Conservation (phyloP, 2,329 filamentous ascomycete genomes). For the Tolypocladium inflatum region DNA sequence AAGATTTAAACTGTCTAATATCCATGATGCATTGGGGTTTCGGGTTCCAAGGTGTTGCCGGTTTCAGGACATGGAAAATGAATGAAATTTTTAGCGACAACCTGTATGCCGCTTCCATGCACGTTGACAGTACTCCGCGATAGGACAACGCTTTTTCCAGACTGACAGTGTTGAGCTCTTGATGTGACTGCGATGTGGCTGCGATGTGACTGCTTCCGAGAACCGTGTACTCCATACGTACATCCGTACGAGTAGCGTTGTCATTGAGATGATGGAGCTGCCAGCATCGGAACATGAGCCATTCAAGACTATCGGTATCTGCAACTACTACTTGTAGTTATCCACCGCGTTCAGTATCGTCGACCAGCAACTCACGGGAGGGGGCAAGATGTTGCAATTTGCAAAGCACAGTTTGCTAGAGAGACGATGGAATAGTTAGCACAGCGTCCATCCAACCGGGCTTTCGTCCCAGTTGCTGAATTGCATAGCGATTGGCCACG, state of each 20-base stretch:
- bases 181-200: neutral
- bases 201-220: neutral
- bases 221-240: neutral
- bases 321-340: neutral
- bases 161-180: neutral
- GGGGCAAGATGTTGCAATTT: neutral
- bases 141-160: neutral
- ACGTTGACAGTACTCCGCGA: neutral
- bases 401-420: neutral
- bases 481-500: too few species aligned
- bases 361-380: neutral
- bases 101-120: constrained; percentile 9
- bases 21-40: constrained; percentile 29
- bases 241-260: neutral
- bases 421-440: neutral
- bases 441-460: neutral
- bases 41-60: constrained; percentile 29
- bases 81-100: constrained; percentile 29
- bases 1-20: constrained; percentile 70
- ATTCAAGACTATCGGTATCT: neutral
- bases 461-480: neutral
- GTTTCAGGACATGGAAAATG: constrained; percentile 32
- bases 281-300: neutral
- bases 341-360: too few species aligned
- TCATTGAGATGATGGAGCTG: neutral